Evolutionary conservation across 345 rosid species (phyloP), one percentile per base, ranked within the genome.

Genomic region (Linum tenue): DNA sequence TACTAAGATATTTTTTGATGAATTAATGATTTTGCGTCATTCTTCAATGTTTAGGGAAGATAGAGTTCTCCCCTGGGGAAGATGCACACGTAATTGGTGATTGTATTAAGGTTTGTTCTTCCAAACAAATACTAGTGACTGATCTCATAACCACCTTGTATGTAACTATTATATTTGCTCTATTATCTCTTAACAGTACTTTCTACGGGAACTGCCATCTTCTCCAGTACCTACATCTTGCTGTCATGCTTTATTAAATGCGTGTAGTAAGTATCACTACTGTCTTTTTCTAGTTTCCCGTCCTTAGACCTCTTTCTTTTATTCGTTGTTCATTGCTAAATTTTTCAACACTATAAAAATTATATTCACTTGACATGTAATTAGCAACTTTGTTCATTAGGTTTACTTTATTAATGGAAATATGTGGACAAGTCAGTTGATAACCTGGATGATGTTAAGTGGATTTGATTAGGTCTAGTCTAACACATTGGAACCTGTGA

Each of bases 151-250:
- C 36, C 7, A 56, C 36, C 7, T 56, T 6, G 8, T n/a, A 5
- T 22, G 16, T 56, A 37, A 31, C 9, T 57, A 10, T 17, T 56
- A 0, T 70, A 65, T 58, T 64, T 60, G 57, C 63, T 42, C 61
- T 64, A 11, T 50, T 69, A 61, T 66, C 66, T 71, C 59, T 22
- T 15, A 48, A 66, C 86, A 94, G 99, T 94, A 85, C 78, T 80
- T 94, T 72, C 78, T 94, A 67, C 90, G 99, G 16, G 99, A 94
- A 75, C 75, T 94, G 82, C 96, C 99, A 59, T 94, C 99, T 60
- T 88, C 97, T 79, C 99, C 99, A 6, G 96, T 94, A 67, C 99
- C 99, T 64, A 95, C 97, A 71, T 87, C 97, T 50, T 94, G 99
- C 80, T 94, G 99, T 84, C 86, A 84, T 63, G 99, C 97, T 22